Evolutionary conservation across 257 asterid species (phyloP).

Genomic region (Sherardia arvensis): DNA sequence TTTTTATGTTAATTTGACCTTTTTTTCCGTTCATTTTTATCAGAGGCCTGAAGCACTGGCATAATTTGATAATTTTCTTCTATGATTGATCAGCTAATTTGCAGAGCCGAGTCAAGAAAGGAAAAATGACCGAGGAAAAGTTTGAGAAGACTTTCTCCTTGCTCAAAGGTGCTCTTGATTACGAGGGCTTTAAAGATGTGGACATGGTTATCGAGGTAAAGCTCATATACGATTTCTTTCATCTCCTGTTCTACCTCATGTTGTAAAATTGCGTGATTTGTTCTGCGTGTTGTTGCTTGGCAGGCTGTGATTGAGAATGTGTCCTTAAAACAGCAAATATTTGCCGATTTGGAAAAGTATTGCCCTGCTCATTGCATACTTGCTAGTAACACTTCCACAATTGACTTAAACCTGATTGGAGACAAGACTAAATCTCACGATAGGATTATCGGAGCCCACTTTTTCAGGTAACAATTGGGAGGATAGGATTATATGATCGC

Average conservation of each 20-base stretch:
- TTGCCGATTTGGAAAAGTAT: conserved; percentile 67
- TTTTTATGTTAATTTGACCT: conserved; percentile 2
- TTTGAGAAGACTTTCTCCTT: conserved; percentile 58
- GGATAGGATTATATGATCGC: background rate
- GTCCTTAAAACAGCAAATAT: conserved; percentile 82
- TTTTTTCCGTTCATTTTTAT: background rate
- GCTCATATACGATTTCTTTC: background rate
- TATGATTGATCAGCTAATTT: conserved; percentile 49
- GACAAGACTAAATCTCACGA: conserved; percentile 72
- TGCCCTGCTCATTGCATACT: conserved; percentile 93
- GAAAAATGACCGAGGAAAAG: conserved; percentile 71
- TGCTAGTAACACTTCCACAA: conserved; percentile 88
- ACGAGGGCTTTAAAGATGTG: conserved; percentile 76
- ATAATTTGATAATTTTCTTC: conserved; percentile 2
- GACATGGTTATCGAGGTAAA: conserved; percentile 98
- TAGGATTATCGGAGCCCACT: conserved; percentile 93
- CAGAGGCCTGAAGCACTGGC: conserved; percentile 1
- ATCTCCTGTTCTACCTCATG: background rate
- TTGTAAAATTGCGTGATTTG: background rate
- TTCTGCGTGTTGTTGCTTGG: background rate
- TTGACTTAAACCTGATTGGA: conserved; percentile 74
- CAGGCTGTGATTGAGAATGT: conserved; percentile 92
- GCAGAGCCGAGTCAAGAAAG: conserved; percentile 74
- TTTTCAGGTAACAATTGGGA: conserved; percentile 58
- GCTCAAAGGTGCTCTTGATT: conserved; percentile 81